Evolutionary conservation across 1,284 basidiomycete genomes (phyloP).

Genomic region (Inonotus obliquus): DNA sequence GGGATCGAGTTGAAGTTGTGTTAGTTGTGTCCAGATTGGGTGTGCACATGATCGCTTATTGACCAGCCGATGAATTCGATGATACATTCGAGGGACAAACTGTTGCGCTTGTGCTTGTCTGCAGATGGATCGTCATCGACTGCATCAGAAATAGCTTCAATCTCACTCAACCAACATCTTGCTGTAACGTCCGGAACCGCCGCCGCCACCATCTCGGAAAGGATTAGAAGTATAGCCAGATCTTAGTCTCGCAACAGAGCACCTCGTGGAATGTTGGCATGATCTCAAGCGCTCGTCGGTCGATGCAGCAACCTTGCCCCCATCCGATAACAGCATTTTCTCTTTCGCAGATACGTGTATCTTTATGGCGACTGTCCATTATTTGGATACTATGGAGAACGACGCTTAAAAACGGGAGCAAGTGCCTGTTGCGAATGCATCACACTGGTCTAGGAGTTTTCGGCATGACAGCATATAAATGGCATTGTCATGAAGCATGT

Average conservation of each 20-base stretch:
- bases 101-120: too few relatives aligned
- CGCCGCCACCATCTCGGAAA: too few relatives aligned
- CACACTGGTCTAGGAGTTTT: not conserved
- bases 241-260: not conserved
- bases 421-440: not conserved
- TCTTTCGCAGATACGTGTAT: slow-evolving; percentile 13
- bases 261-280: slow-evolving; percentile 6
- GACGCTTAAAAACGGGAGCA: not conserved
- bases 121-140: too few relatives aligned
- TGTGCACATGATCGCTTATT: too few relatives aligned
- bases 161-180: too few relatives aligned
- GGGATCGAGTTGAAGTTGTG: too few relatives aligned
- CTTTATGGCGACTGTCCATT: slow-evolving; percentile 11
- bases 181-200: too few relatives aligned
- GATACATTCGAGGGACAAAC: too few relatives aligned
- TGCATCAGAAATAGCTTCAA: too few relatives aligned
- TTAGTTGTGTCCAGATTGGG: too few relatives aligned
- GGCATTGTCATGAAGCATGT: not conserved
- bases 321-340: slow-evolving; percentile 5
- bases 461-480: not conserved
- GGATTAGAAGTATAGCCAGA: too few relatives aligned
- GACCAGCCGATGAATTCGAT: too few relatives aligned
- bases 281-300: slow-evolving; percentile 7
- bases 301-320: slow-evolving; percentile 3
- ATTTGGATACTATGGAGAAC: not conserved